Evolutionary conservation across 2,329 filamentous ascomycete species (phyloP).

Genomic region (Fusarium subglutinans): DNA sequence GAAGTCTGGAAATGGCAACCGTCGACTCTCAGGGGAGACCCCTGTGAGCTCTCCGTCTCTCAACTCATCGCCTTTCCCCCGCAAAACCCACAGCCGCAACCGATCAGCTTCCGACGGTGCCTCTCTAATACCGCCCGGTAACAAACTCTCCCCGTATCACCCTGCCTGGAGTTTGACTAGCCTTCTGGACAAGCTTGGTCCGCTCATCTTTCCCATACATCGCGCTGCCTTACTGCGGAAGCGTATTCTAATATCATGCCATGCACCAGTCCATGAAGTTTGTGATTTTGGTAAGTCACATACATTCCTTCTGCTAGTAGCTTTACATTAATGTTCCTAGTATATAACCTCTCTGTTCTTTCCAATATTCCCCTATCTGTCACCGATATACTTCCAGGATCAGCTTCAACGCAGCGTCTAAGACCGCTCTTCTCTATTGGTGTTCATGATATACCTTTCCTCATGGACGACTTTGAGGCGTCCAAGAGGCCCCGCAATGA

Average conservation of each 20-base stretch:
- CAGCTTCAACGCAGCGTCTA: constrained; percentile 71
- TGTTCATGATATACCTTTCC: constrained; percentile 87
- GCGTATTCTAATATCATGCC: constrained; percentile 85
- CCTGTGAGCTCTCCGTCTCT: constrained; percentile 62
- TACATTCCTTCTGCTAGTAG: fast-evolving
- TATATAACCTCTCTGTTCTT: constrained; percentile 93
- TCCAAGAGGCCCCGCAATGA: constrained; percentile 51
- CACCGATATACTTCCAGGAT: constrained; percentile 72
- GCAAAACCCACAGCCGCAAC: constrained; percentile 61
- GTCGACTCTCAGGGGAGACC: constrained; percentile 53
- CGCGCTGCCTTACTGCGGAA: constrained; percentile 87
- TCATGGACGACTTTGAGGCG: constrained; percentile 69
- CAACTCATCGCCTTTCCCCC: constrained; percentile 44
- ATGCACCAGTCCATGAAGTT: constrained; percentile 83
- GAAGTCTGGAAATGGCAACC: constrained; percentile 48
- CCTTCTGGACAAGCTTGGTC: constrained; percentile 85
- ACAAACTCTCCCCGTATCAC: constrained; percentile 79
- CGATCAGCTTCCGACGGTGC: constrained; percentile 71
- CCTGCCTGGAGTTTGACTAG: constrained; percentile 84
- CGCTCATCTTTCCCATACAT: constrained; percentile 90
- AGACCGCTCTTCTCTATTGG: constrained; percentile 92
- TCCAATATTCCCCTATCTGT: constrained; percentile 85
- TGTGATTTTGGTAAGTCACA: constrained; percentile 83
- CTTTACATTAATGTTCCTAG: constrained; percentile 56
- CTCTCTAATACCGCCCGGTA: constrained; percentile 65